Base-by-base conservation (phyloP, 2,329 filamentous ascomycete genomes). In the Botrytis cinerea region DNA sequence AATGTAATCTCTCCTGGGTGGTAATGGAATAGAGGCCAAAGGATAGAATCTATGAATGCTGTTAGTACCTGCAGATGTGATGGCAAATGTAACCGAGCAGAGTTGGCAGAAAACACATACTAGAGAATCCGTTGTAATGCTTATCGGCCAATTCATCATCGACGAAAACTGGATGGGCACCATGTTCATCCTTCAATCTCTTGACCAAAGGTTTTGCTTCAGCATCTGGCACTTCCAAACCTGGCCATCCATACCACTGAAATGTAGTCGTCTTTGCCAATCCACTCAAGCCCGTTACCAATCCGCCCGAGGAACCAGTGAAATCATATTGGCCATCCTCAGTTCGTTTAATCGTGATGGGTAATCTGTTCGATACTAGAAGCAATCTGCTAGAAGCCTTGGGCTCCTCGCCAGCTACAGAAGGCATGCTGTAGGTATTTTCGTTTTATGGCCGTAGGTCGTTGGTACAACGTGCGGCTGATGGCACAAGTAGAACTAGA, bases 21-120 rank as follows among this genome's bases (percentile, higher is more conserved):
- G 84, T 98, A 98, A 85, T 98, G 96, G 86, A 99, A 97, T 57
- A 99, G 90, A 4, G 96, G 96, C 96, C 96, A 99, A 75, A 99
- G 91, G 82, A 98, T 98, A 12, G 94, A 97, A 84, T 99, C 94
- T 95, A 77, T 18, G 18, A 73, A 35, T 22, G 5, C 45, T 54
- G 59, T 78, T 73, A 78, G 72, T 61, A 75, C 62, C 57, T 62
- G 32, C 63, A 28, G 48, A 51, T 45, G 22, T 14, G n/a, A 45
- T 57, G 57, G 25, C 63, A n/a, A 48, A 35, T 35, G 28, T n/a
- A 35, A 45, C 40, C 4, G 25, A 38, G 46, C 14, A 68, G 14
- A 40, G 18, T 18, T 64, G 20, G 35, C 7, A 43, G 45, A 57
- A n/a, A 22, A 70, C 25, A 81, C 92, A 82, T 85, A 97, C 94